phyloP scores from a whole-genome alignment of 805 yeast species.

The Myxozyma monticola region DNA sequence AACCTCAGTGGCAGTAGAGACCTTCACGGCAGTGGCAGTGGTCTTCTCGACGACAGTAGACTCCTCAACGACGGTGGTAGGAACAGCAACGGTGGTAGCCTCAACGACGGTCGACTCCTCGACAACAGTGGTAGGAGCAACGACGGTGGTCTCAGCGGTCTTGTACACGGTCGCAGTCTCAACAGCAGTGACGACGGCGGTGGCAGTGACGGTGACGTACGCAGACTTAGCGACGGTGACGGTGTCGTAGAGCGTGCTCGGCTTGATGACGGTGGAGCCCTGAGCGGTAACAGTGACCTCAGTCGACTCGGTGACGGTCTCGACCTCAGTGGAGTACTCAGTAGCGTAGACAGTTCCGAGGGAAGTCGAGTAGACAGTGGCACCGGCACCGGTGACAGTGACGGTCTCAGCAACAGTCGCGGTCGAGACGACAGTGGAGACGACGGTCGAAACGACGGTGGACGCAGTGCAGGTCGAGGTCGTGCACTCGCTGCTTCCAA shows the following conservation, averaged over 20 bases:
- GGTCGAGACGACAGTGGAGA: conserved; percentile 4
- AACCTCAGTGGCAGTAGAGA: neutral
- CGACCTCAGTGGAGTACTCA: conserved; percentile 8
- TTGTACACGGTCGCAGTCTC: conserved; percentile 8
- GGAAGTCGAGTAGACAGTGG: conserved; percentile 10
- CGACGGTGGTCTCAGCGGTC: conserved; percentile 17
- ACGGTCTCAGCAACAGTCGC: conserved; percentile 25
- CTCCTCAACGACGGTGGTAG: conserved; percentile 7
- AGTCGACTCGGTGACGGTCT: conserved; percentile 16
- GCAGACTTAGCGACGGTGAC: conserved; percentile 18
- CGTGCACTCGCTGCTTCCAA: conserved; percentile 18
- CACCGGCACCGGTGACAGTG: conserved; percentile 11
- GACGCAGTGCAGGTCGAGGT: conserved; percentile 18
- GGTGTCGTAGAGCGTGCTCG: conserved; percentile 22
- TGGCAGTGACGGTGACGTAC: conserved; percentile 14
- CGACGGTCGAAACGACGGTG: conserved; percentile 13
- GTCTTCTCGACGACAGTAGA: conserved; percentile 9
- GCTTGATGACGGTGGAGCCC: conserved; percentile 21
- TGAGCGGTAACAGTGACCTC: conserved; percentile 25
- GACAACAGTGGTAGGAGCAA: conserved; percentile 7
- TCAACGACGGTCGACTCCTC: conserved; percentile 10
- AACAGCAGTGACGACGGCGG: conserved; percentile 14
- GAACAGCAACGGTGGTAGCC: conserved; percentile 7
- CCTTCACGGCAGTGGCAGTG: conserved; percentile 13
- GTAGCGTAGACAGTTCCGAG: conserved; percentile 5